phyloP scores from a whole-genome alignment of 306 rosid genomes.

The Parietaria judaica region DNA sequence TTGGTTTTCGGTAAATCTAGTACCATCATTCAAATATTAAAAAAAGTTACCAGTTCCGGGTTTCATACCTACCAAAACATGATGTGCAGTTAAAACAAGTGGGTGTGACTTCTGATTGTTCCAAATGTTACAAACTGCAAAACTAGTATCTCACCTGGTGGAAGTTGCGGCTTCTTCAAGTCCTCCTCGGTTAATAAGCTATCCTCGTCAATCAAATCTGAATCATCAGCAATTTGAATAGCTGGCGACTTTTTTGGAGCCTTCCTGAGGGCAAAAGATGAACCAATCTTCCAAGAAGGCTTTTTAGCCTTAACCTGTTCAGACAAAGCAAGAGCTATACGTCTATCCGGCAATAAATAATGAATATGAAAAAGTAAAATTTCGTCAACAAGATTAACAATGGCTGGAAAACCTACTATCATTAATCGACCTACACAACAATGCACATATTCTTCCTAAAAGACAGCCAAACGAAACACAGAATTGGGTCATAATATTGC shows the following conservation, averaged over 20 bases:
- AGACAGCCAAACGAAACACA: no score
- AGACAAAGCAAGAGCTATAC: slow-evolving; percentile 12
- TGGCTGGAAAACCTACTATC: background rate
- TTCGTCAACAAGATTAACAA: background rate
- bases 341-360: background rate
- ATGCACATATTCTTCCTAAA: background rate
- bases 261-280: slow-evolving; percentile 60
- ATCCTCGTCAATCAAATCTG: slow-evolving; percentile 88
- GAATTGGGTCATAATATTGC: no score
- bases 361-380: background rate
- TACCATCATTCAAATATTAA: no score
- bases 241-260: slow-evolving; percentile 41
- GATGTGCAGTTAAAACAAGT: background rate
- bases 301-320: slow-evolving; percentile 58
- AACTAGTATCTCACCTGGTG: slow-evolving; percentile 27
- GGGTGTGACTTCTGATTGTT: no score
- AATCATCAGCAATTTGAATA: slow-evolving; percentile 63
- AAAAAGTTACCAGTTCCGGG: background rate
- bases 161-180: slow-evolving; percentile 61
- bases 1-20: no score
- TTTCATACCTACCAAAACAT: background rate
- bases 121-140: no score
- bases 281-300: slow-evolving; percentile 78
- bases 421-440: background rate
- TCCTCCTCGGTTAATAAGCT: slow-evolving; percentile 85